Conservation (phyloP, 2,329 filamentous ascomycete species). For the Scedosporium apiospermum region DNA sequence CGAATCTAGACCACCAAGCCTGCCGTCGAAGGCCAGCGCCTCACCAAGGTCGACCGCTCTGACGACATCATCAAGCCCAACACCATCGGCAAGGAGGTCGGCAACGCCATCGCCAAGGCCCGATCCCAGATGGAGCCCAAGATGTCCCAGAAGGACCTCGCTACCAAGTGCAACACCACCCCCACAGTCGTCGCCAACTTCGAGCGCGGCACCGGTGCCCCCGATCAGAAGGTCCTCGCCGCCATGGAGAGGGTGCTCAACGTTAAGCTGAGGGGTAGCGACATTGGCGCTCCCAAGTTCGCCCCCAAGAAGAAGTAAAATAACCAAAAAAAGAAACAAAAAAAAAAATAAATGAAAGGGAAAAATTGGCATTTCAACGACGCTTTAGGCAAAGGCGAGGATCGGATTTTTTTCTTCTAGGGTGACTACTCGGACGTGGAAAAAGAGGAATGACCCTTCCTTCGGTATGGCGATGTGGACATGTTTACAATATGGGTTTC, state of each 20-base stretch:
- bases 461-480: background rate
- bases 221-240: constrained; percentile 73
- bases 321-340: background rate
- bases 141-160: constrained; percentile 87
- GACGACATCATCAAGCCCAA: constrained; percentile 98
- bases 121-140: constrained; percentile 79
- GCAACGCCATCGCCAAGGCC: constrained; percentile 70
- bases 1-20: constrained; percentile 34
- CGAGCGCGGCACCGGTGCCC: constrained; percentile 68
- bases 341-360: background rate
- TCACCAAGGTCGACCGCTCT: constrained; percentile 94
- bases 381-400: background rate
- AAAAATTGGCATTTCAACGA: background rate
- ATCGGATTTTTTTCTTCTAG: background rate
- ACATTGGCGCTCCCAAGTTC: constrained; percentile 79
- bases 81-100: constrained; percentile 73
- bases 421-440: background rate
- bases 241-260: constrained; percentile 79
- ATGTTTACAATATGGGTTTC: background rate
- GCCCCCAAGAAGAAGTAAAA: constrained; percentile 51
- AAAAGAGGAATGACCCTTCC: background rate
- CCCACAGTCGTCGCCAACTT: constrained; percentile 72
- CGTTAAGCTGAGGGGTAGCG: constrained; percentile 74
- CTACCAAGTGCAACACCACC: constrained; percentile 83
- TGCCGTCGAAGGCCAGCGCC: constrained; percentile 75